Evolutionary conservation across 805 yeast genomes (phyloP), one percentile per base, ranked within the genome.

Genomic region (Teunomyces kruisii): DNA sequence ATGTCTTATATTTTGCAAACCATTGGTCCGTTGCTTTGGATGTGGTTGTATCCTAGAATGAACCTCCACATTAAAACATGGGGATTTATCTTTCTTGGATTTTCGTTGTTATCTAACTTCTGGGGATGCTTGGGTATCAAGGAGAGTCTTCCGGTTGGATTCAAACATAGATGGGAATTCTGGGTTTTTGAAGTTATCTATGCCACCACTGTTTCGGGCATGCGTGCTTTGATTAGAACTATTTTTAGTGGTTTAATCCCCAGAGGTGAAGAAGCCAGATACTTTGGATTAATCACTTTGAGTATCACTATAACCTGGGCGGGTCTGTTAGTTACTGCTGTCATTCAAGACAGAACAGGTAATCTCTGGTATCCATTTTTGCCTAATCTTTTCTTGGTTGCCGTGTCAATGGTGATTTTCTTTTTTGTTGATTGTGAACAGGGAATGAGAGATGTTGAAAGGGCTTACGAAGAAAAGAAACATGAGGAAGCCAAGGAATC

Each of bases 281-380:
- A 60, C 42, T 70, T 72, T 51, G 76, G 76, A 0, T 49, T 72
- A 35, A 53, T 70, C 6, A 61, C 69, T 59, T 55, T 72, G 12
- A 75, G 75, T 1, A 58, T 70, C n/a, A 62, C 72, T 3, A 63
- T 70, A 3, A 72, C 72, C 2, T 72, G 76, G 75, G 62, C 67
- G 26, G 74, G 74, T 6, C 56, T 56, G 8, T 58, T 71, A 33
- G 64, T 68, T 1, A 68, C 63, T 50, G 75, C 75, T 2, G 44
- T 58, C 2, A 66, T 72, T 29, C 75, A 70, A 42, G 74, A 71
- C 43, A 56, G 65, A 47, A 68, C 75, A 0, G 58, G 60, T 1
- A 65, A 67, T 40, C 68, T 59, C 16, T 52, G 72, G 17, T 61
- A 52, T 45, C 75, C 76, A 2, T 68, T 70, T 36, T 45, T 70